A percentile compares a stretch with the other conserved stretches of the same genome.
Evolutionary conservation across 768 basidiomycete species (phyloP).

Genomic region (Hericium rajendrae): DNA sequence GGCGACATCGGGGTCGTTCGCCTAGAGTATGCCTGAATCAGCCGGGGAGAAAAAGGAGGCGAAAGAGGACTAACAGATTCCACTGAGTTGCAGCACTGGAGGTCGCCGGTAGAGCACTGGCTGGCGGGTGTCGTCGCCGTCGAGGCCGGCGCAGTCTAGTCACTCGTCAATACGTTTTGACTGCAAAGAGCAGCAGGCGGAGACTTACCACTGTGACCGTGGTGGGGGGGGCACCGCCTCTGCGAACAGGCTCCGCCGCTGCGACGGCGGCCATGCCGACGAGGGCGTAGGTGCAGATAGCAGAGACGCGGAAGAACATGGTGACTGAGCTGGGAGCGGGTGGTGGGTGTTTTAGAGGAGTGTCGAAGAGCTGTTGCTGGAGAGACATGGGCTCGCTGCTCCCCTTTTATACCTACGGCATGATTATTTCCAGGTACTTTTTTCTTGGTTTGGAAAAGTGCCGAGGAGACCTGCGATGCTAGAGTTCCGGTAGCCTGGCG

Average conservation of each 20-base stretch:
- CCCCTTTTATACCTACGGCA: too few relatives aligned
- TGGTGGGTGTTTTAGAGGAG: background rate
- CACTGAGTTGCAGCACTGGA: constrained; percentile 18
- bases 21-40: background rate
- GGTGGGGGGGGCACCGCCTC: constrained; percentile 1
- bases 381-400: too few relatives aligned
- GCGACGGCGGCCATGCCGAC: constrained; percentile 14
- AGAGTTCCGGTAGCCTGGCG: too few relatives aligned
- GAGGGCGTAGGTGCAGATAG: constrained; percentile 7
- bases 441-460: too few relatives aligned
- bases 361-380: too few relatives aligned
- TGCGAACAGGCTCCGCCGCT: constrained; percentile 9
- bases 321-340: background rate
- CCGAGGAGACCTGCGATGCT: too few relatives aligned
- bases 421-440: too few relatives aligned
- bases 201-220: constrained; percentile 3
- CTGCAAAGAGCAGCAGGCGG: background rate
- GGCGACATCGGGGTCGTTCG: background rate
- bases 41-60: too few relatives aligned
- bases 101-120: constrained; percentile 12
- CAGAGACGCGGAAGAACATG: background rate
- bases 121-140: constrained; percentile 4
- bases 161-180: background rate
- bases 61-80: constrained; percentile 5
- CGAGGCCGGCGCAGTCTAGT: constrained; percentile 1